Evolutionary conservation across 164 flowering plant genomes (phyloP), one percentile per base, ranked within the genome.

Genomic region (Magnolia kwangsiensis): DNA sequence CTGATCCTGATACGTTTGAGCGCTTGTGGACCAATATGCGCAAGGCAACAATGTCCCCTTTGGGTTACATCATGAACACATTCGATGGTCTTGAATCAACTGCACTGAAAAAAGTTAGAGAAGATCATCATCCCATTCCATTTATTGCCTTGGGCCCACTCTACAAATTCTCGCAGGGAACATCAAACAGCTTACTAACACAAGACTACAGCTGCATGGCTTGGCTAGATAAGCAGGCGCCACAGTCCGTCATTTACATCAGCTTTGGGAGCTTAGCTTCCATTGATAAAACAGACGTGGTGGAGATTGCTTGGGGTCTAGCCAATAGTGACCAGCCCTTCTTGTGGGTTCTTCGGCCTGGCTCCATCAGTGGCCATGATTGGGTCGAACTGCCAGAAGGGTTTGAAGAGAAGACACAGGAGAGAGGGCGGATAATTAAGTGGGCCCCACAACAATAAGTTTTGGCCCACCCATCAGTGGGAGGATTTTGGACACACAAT

Each of bases 191-290:
- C 79, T 72, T 82, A 18, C 8, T 74, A 90, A 85, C 83, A 65
- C 89, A 90, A 82, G 97, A 94, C 27, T 55, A 10, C 27, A 87
- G 83, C 21, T 91, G 94, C 83, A 23, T 91, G 8, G 83, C 75
- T 6, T 91, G 98, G 96, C 81, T 92, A 13, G 88, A 88, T 74
- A 59, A 71, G 18, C 94, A 91, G 31, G 71, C 77, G 1, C 75
- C 79, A 0, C 37, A 79, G 16, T 88, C 93, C 1, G 95, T 91
- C 0, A 20, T 92, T 23, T 92, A 92, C 77, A 81, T 91, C 1
- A 90, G 94, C 2, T 92, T 92, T 76, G 97, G 97, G n/a, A 92
- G 95, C 77, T 88, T 88, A 4, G 83, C 80, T 2, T 27, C 63
- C 27, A 50, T 85, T 0, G 70, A 23, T 5, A 71, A 72, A 29